phyloP scores from a whole-genome alignment of 2,329 filamentous ascomycete genomes.

The Aspergillus spinulosporus region DNA sequence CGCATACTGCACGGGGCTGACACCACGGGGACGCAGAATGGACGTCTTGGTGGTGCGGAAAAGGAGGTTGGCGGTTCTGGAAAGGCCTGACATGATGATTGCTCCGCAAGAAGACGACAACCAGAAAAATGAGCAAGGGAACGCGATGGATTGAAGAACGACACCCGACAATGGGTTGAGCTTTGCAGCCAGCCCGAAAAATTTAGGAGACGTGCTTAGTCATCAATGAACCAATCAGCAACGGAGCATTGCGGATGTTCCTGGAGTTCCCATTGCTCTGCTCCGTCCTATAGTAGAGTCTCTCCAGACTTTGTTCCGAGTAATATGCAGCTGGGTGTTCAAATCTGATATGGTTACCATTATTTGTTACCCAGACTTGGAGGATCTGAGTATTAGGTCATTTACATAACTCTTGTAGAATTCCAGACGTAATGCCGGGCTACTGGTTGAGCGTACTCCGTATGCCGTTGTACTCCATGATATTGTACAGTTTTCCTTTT shows the following conservation, averaged over 20 bases:
- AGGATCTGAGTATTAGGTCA: too few relatives aligned
- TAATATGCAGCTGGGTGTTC: too few relatives aligned
- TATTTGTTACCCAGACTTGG: too few relatives aligned
- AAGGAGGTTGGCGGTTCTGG: slow-evolving; percentile 75
- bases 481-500: not conserved
- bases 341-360: too few relatives aligned
- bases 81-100: slow-evolving; percentile 74
- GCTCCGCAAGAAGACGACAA: slow-evolving; percentile 33
- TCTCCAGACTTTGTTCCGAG: too few relatives aligned
- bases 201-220: slow-evolving; percentile 43
- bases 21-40: slow-evolving; percentile 65
- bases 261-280: slow-evolving; percentile 1
- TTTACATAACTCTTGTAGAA: too few relatives aligned
- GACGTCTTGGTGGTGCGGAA: slow-evolving; percentile 78
- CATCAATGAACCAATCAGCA: slow-evolving; percentile 37
- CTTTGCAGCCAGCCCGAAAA: slow-evolving; percentile 26
- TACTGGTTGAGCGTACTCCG: too few relatives aligned
- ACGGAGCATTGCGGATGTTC: slow-evolving; percentile 32
- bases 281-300: not conserved
- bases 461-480: not conserved
- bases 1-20: slow-evolving; percentile 71
- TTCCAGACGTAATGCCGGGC: too few relatives aligned
- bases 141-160: slow-evolving; percentile 31
- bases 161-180: slow-evolving; percentile 16
- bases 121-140: slow-evolving; percentile 30